These are phyloP conservation scores for Ogataea angusta DNA, from an alignment of 805 yeast species.

Conservation along the genomic window DNA sequence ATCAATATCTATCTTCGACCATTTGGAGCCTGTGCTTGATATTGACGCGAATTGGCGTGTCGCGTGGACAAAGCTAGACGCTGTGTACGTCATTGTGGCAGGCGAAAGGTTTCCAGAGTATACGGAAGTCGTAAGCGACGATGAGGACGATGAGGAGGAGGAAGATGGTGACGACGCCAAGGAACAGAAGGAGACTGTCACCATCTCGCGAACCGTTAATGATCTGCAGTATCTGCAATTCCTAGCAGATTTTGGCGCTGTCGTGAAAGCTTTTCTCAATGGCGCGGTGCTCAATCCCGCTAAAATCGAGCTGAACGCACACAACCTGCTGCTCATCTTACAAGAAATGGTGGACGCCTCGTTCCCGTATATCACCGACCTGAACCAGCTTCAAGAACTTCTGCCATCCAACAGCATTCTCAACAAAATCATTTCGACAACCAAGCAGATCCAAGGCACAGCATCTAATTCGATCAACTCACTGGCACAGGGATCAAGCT, in stretches of 20 bases:
- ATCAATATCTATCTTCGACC: conserved; percentile 12
- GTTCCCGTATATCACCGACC: conserved; percentile 67
- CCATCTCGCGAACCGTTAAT: conserved; percentile 29
- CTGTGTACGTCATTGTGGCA: conserved; percentile 17
- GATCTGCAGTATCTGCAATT: conserved; percentile 45
- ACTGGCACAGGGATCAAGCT: conserved; percentile 26
- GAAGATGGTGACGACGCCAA: conserved; percentile 24
- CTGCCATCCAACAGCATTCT: conserved; percentile 64
- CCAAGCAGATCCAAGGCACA: conserved; percentile 32
- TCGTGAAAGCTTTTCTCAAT: conserved; percentile 42
- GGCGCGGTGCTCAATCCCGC: conserved; percentile 46
- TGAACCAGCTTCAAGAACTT: conserved; percentile 63
- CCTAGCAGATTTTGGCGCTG: conserved; percentile 37
- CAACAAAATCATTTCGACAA: conserved; percentile 45
- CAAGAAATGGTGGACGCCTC: conserved; percentile 80
- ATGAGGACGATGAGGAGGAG: conserved; percentile 31
- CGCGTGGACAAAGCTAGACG: conserved; percentile 29
- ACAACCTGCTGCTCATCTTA: conserved; percentile 64
- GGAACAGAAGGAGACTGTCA: conserved; percentile 24
- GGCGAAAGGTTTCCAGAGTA: conserved; percentile 15
- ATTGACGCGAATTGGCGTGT: conserved; percentile 30
- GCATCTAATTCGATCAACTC: conserved; percentile 31
- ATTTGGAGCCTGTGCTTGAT: conserved; percentile 26
- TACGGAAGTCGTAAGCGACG: conserved; percentile 27
- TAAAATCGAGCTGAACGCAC: conserved; percentile 66